phyloP scores from a whole-genome alignment of 2,329 filamentous ascomycete genomes.

The Ophiocordyceps australis region DNA sequence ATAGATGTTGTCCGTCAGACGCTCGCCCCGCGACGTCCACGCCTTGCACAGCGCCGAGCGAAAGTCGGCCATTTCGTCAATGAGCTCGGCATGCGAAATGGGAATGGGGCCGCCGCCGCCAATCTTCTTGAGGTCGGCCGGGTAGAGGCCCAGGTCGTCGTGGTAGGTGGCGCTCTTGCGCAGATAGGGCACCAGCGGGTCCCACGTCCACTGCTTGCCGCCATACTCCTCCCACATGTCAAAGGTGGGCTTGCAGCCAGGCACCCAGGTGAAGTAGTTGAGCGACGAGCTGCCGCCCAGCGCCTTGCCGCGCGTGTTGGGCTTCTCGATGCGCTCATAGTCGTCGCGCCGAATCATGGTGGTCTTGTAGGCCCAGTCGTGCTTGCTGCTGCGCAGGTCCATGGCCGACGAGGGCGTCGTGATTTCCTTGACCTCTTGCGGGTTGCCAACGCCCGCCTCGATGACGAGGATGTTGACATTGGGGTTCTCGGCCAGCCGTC shows the following conservation, averaged over 20 bases:
- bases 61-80: slow-evolving; percentile 32
- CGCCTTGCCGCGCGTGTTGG: slow-evolving; percentile 40
- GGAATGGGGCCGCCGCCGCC: slow-evolving; percentile 31
- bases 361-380: slow-evolving; percentile 44
- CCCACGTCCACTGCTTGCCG: slow-evolving; percentile 48
- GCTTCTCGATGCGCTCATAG: slow-evolving; percentile 43
- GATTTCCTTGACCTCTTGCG: slow-evolving; percentile 29
- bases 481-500: slow-evolving; percentile 15
- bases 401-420: slow-evolving; percentile 33
- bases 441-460: slow-evolving; percentile 28
- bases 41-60: slow-evolving; percentile 28
- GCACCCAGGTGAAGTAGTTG: slow-evolving; percentile 49
- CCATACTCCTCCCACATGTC: slow-evolving; percentile 57
- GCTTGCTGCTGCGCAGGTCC: slow-evolving; percentile 31
- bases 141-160: slow-evolving; percentile 29
- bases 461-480: slow-evolving; percentile 23
- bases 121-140: slow-evolving; percentile 27
- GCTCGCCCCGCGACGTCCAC: slow-evolving; percentile 32
- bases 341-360: slow-evolving; percentile 40
- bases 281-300: slow-evolving; percentile 38
- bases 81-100: slow-evolving; percentile 33
- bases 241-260: slow-evolving; percentile 36
- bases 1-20: slow-evolving; percentile 33
- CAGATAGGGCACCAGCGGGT: slow-evolving; percentile 28
- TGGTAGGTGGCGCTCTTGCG: slow-evolving; percentile 39